Base-by-base conservation (phyloP, 2,329 filamentous ascomycete species). In the Aspergillus costaricaensis region DNA sequence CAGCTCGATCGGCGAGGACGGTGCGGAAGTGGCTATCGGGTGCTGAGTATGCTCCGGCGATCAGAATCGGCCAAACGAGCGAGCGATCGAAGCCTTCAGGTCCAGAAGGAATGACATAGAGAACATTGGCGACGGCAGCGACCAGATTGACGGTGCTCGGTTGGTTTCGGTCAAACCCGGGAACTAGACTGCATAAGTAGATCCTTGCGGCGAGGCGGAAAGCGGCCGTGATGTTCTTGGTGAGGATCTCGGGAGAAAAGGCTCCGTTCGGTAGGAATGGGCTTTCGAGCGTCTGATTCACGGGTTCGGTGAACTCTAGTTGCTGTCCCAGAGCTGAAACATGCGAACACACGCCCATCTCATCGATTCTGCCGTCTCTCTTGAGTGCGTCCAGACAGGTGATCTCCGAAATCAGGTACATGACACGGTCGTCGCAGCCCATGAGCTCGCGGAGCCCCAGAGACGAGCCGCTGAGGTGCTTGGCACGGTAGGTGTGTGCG, bases 351-450 rank as follows among this genome's bases (percentile, higher is more conserved):
- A 98, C 86, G 54, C 88, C 86, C 65, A 95, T 88, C 71, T 95
- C 89, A 68, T 96, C 91, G 68, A 83, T 68, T 80, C 95, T 92
- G 68, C 90, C 91, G 62, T 90, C 87, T 41, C 83, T 80, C 82
- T 95, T 96, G 65, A 97, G 86, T 3, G 91, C 90, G 76, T 98
- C 95, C 56, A 99, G 87, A 77, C 95, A 98, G 57, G 94, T 91
- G 70, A 98, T 96, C 79, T 99, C 95, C 2, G 92, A 96, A 74
- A 99, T 96, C 70, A 98, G 83, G 77, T 96, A 98, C 92, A 99
- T 97, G 78, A 98, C 90, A 21, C 88, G 88, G 78, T 99, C 95
- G 65, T 98, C 94, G 76, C 95, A 98, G 68, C 95, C 95, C 93
- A 98, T 98, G 55, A 98, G 85, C 80, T 96, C 92, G 56, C 90